Percentiles rank a stretch among this genome's conserved stretches.
Conservation (phyloP, 345 rosid species). For the Passiflora organensis region DNA sequence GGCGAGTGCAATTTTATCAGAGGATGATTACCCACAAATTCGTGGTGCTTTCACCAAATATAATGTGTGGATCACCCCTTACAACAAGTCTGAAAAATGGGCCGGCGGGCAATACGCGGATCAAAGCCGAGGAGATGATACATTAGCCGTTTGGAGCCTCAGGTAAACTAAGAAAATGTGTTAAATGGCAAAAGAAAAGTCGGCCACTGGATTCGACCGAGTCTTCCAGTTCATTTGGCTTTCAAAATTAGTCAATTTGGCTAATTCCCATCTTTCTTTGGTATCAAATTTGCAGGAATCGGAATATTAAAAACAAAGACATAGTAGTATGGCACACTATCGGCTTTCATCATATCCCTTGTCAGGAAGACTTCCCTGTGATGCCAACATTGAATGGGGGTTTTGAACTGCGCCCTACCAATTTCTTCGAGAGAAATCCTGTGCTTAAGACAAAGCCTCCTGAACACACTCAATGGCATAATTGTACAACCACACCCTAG, state of each 20-base stretch:
- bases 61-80: constrained; percentile 46
- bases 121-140: constrained; percentile 43
- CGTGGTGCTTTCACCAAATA: constrained; percentile 40
- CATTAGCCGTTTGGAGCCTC: constrained; percentile 37
- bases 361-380: constrained; percentile 54
- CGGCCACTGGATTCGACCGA: too few species aligned
- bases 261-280: too few species aligned
- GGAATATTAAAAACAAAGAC: constrained; percentile 44
- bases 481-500: too few species aligned
- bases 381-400: constrained; percentile 48
- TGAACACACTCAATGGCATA: too few species aligned
- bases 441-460: constrained; percentile 40
- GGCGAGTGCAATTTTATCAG: constrained; percentile 15
- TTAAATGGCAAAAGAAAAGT: too few species aligned
- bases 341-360: constrained; percentile 50
- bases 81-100: constrained; percentile 48
- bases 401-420: constrained; percentile 47
- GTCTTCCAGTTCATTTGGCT: background rate
- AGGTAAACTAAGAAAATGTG: constrained; percentile 12
- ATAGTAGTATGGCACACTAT: constrained; percentile 50
- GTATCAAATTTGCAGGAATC: constrained; percentile 23
- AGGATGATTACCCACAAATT: constrained; percentile 36
- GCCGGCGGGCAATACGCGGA: constrained; percentile 35
- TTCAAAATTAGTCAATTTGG: background rate
- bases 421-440: constrained; percentile 50